A percentile compares a stretch with the other conserved stretches of the same genome.
These are phyloP conservation scores for Pleurotus citrinopileatus DNA, from an alignment of 768 basidiomycete genomes.

Conservation along the genomic window DNA sequence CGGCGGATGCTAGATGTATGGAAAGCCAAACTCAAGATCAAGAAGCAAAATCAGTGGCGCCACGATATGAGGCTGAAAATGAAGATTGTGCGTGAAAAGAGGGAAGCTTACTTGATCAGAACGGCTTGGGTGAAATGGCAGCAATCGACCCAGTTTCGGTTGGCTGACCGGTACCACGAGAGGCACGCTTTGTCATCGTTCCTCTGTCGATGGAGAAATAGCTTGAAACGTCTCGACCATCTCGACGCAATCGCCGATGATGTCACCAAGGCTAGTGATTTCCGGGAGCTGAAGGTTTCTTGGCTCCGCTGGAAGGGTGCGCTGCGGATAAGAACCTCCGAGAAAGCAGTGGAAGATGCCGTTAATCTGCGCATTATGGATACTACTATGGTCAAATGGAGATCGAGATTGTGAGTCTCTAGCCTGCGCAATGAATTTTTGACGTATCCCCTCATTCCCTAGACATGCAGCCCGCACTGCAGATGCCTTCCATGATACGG, in stretches of 20 bases:
- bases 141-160: slow-evolving; percentile 46
- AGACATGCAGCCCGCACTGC: slow-evolving; percentile 47
- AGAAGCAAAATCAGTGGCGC: slow-evolving; percentile 58
- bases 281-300: slow-evolving; percentile 31
- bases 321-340: slow-evolving; percentile 40
- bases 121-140: slow-evolving; percentile 70
- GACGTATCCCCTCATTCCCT: background rate
- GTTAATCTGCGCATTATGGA: slow-evolving; percentile 47
- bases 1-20: slow-evolving; percentile 45
- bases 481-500: slow-evolving; percentile 35
- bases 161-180: slow-evolving; percentile 51
- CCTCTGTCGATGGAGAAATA: slow-evolving; percentile 53
- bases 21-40: slow-evolving; percentile 52
- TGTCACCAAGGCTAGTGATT: slow-evolving; percentile 35
- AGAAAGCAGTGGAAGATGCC: slow-evolving; percentile 40
- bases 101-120: slow-evolving; percentile 48
- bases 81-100: slow-evolving; percentile 55
- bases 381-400: slow-evolving; percentile 55
- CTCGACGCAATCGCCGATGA: slow-evolving; percentile 51
- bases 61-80: slow-evolving; percentile 71
- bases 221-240: slow-evolving; percentile 34
- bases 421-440: background rate
- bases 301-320: slow-evolving; percentile 62
- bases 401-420: slow-evolving; percentile 45
- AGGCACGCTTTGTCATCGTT: slow-evolving; percentile 39